Conservation (phyloP, 768 basidiomycete genomes). For the Megacollybia marginata region DNA sequence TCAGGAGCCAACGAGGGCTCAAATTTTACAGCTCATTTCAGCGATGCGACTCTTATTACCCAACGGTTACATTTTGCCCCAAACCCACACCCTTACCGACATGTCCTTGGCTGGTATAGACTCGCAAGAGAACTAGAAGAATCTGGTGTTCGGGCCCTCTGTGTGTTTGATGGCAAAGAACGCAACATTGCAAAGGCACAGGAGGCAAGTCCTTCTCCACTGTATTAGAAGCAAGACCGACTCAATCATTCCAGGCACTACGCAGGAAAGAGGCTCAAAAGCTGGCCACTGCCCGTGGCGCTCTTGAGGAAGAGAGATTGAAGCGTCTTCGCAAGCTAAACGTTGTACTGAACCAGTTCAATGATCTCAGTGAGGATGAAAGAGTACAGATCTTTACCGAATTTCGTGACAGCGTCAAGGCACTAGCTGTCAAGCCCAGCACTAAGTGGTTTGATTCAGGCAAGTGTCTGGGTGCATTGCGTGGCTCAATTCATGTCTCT, state of each 20-base stretch:
- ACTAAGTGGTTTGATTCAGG: no score
- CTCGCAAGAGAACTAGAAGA: slow-evolving; percentile 57
- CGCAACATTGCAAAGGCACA: slow-evolving; percentile 60
- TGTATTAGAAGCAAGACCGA: background rate
- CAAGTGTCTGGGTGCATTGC: no score
- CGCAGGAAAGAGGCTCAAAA: slow-evolving; percentile 46
- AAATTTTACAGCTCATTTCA: slow-evolving; percentile 17
- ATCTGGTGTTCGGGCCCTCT: slow-evolving; percentile 51
- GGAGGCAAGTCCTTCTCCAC: slow-evolving; percentile 42
- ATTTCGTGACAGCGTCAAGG: slow-evolving; percentile 9
- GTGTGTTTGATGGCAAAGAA: slow-evolving; percentile 74
- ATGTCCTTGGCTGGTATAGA: slow-evolving; percentile 75
- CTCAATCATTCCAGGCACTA: slow-evolving; percentile 32
- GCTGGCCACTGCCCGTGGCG: slow-evolving; percentile 41
- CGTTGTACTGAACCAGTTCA: slow-evolving; percentile 29
- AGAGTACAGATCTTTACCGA: slow-evolving; percentile 20
- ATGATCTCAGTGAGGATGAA: slow-evolving; percentile 21
- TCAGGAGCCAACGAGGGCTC: background rate
- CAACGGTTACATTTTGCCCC: slow-evolving; percentile 74
- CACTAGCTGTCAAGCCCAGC: no score
- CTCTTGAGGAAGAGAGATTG: slow-evolving; percentile 52
- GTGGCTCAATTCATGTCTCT: no score
- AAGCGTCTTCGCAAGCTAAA: slow-evolving; percentile 41
- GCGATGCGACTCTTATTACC: slow-evolving; percentile 82
- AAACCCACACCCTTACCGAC: slow-evolving; percentile 54